Evolutionary conservation across 148 eudicot genomes (phyloP), one percentile per base, ranked within the genome.

Genomic region (Polygonum maritimum): DNA sequence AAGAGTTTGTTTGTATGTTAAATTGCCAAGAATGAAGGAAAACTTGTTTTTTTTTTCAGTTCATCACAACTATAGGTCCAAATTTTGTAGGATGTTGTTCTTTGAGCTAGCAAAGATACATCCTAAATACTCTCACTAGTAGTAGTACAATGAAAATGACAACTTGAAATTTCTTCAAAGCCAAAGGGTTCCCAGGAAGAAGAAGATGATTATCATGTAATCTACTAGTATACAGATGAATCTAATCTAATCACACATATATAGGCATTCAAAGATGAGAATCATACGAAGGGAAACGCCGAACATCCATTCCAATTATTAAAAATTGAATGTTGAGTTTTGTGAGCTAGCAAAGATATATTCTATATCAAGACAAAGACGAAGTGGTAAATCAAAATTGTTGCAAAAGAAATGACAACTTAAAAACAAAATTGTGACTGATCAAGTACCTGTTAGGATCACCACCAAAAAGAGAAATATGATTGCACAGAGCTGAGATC

Each of bases 231-330:
- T 65, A 65, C 41, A 35, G 44, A 65, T 33, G n/a, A 35, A 65
- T 65, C 40, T n/a, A n/a, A n/a, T n/a, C n/a, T 65, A 65, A 65
- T 65, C 71, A 65, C 71, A 65, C 71, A 33, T 8, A 65, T 33
- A 65, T 7, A 65, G 71, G 2, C 39, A 72, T 57, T 73, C 47
- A 71, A 26, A 63, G 70, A 74, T 74, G 83, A 19, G 81, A 78
- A 74, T 77, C 82, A 79, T 79, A 92, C 18, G 87, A 74, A 14
- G 93, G 87, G 81, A 86, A 86, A 74, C 84, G 89, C 82, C 89
- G 90, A 33, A 85, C 84, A 58, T 89, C 97, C 84, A 85, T 84
- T 18, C n/a, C n/a, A n/a, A n/a, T n/a, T n/a, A n/a, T n/a, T n/a
- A n/a, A n/a, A n/a, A n/a, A n/a, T n/a, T n/a, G n/a, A n/a, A n/a